Evolutionary conservation across 2,329 filamentous ascomycete genomes (phyloP), one percentile per base, ranked within the genome.

Genomic region (Aspergillus ustus): DNA sequence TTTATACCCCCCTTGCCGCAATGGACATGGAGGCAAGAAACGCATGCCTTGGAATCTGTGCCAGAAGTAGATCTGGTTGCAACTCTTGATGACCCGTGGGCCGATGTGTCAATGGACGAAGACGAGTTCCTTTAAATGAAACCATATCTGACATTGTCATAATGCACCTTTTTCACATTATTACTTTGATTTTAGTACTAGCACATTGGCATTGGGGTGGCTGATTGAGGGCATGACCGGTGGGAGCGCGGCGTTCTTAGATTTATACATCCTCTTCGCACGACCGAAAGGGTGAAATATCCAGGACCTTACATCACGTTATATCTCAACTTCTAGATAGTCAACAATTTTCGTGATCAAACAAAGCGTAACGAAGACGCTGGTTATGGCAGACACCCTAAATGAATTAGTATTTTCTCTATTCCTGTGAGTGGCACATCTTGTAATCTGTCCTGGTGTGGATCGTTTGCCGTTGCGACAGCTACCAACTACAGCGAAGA

Each of bases 31-130:
- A 62, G 51, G 17, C 46, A 52, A 52, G 31, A 50, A 17, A 50
- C 52, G 46, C 45, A 31, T 7, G 46, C 50, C 20, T 54, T 59
- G n/a, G 48, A 57, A 8, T 48, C 57, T 9, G 59, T 65, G 3
- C 59, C 65, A 17, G 59, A 62, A 7, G 43, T 63, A 13, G 45
- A 64, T 19, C n/a, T 63, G 11, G 51, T 50, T 13, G 11, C 28
- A n/a, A 52, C 50, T 22, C 51, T 43, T 53, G 66, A 53, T 2
- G 69, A 66, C 28, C 64, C 63, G 13, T 61, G 56, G 45, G 57
- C 61, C 2, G 66, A 65, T 34, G 55, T 48, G 2, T 72, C 72
- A 2, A 76, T 76, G 69, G 73, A 76, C 25, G 68, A 72, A 55
- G 74, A 76, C 63, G 74, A 75, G 65, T 69, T 65, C 63, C 63